phyloP scores from a whole-genome alignment of 1,139 yeast species.

The Keqinozyma sinolaborantium region DNA sequence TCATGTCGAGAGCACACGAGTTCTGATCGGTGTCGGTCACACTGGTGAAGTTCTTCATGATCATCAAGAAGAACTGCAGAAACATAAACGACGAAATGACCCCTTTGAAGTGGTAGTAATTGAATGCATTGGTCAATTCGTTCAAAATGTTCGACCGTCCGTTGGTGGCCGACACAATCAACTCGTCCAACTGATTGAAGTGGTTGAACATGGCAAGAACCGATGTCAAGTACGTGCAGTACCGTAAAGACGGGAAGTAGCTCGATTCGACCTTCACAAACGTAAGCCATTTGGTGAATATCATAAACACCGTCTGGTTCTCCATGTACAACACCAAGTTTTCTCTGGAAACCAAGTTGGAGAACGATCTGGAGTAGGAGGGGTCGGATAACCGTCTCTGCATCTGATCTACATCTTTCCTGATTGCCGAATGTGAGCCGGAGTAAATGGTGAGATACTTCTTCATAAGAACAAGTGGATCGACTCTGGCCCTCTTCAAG shows the following conservation, averaged over 20 bases:
- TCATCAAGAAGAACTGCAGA: slow-evolving; percentile 22
- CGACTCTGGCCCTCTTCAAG: not conserved
- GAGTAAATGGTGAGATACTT: not conserved
- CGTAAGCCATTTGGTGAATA: slow-evolving; percentile 28
- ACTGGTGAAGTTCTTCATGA: slow-evolving; percentile 13
- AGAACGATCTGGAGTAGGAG: not conserved
- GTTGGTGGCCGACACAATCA: slow-evolving; percentile 8
- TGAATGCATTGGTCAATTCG: slow-evolving; percentile 8
- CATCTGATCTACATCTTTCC: not conserved
- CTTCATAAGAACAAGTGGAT: not conserved
- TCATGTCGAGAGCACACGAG: slow-evolving; percentile 7
- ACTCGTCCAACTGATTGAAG: slow-evolving; percentile 18
- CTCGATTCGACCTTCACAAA: slow-evolving; percentile 26
- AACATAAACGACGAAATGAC: slow-evolving; percentile 19
- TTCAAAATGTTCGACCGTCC: slow-evolving; percentile 11
- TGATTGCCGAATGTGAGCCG: not conserved
- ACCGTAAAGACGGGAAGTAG: slow-evolving; percentile 32
- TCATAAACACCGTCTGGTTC: slow-evolving; percentile 17
- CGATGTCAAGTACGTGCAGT: slow-evolving; percentile 23
- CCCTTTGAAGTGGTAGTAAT: slow-evolving; percentile 13
- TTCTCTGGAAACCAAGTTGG: not conserved
- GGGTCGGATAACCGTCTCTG: not conserved
- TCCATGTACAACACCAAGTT: slow-evolving; percentile 12
- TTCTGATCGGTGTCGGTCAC: not conserved
- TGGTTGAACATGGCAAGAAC: slow-evolving; percentile 25